These are phyloP conservation scores for Marchantia paleacea DNA, from an alignment of 225 moss, liverwort and hornwort species.

Conservation along the genomic window DNA sequence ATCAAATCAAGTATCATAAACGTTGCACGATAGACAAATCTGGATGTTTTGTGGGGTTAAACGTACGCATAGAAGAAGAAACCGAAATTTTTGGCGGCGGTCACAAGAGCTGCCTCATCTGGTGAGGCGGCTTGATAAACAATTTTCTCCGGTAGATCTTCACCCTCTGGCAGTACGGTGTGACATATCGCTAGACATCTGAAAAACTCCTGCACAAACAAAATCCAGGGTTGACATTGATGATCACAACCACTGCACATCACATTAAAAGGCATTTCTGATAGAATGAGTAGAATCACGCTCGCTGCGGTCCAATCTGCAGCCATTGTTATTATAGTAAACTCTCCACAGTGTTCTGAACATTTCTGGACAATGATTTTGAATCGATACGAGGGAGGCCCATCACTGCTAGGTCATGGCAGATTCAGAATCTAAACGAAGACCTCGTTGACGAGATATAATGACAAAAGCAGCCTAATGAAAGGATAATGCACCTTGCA, in stretches of 20 bases:
- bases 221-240: conserved; percentile 3
- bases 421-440: background rate
- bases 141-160: conserved; percentile 80
- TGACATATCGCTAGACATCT: conserved; percentile 92
- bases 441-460: background rate
- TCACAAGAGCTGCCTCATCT: conserved; percentile 89
- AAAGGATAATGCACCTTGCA: conserved; percentile 47
- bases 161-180: conserved; percentile 92
- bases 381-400: background rate
- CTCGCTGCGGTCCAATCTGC: no score
- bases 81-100: conserved; percentile 88
- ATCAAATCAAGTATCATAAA: background rate
- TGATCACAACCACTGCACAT: no score
- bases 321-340: no score
- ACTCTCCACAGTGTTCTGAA: background rate
- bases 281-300: no score
- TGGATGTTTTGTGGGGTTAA: background rate
- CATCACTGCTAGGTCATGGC: background rate
- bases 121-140: conserved; percentile 93
- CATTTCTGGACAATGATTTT: background rate
- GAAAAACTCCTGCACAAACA: conserved; percentile 73
- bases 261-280: no score
- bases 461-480: no score
- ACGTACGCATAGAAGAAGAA: conserved; percentile 89
- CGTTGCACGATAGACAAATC: background rate